Evolutionary conservation across 257 asterid genomes (phyloP), one percentile per base, ranked within the genome.

Genomic region (Schizonepeta tenuifolia): DNA sequence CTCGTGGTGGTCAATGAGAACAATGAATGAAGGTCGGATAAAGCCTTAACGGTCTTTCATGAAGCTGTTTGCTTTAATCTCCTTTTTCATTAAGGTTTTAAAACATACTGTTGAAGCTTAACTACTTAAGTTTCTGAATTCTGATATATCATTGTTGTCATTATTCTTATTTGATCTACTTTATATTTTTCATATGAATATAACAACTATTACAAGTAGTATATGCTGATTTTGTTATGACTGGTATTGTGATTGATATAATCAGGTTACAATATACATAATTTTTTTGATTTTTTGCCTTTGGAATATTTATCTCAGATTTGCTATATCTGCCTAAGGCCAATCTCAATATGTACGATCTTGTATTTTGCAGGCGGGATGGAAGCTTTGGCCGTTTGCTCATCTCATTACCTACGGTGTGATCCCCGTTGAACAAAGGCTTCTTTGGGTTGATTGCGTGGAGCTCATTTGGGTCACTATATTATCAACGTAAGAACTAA

Each of bases 311-410:
- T 59, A 13, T 24, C 18, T 55, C 14, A 36, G 14, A n/a, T 28
- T 47, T 26, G n/a, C 58, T 6, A 22, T 6, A 43, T 65, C 31
- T 0, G 24, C n/a, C 50, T 36, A 5, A 36, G 36, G 21, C 36
- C 56, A 28, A 59, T 59, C 14, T 63, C 8, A 71, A 46, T 18
- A 3, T 7, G 51, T 17, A 2, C 10, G 51, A 6, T 24, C 7
- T 17, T 35, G 20, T 11, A 31, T 44, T 60, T 65, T 36, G 36
- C 89, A 91, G 97, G 97, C 97, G 40, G 96, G 96, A 7, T 91
- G 97, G 97, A 91, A 89, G 81, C 97, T 91, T 73, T 91, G 98
- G 98, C 96, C 98, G 12, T 92, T 92, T 75, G 96, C 98, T 56
- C 98, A 92, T 78, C 64, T 92, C 47, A 82, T 92, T 58, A 92